phyloP scores from a whole-genome alignment of 192 early-diverging fungal genomes.

The Coemansia sp. region DNA sequence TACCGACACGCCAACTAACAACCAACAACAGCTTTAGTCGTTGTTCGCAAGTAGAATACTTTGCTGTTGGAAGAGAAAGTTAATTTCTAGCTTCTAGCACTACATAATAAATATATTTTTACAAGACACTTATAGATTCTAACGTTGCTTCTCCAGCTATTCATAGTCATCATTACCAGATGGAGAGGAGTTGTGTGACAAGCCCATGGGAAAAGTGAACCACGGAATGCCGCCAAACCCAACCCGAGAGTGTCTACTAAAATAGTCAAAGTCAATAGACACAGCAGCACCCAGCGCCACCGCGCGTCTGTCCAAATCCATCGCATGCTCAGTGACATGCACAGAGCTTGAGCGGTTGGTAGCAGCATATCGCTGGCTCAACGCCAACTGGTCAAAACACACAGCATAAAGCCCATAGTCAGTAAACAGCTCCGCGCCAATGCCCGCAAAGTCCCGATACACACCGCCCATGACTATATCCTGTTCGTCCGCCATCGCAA shows the following conservation, averaged over 20 bases:
- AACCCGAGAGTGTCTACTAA: constrained; percentile 65
- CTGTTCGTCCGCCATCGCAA: constrained; percentile 57
- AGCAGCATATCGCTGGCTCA: constrained; percentile 14
- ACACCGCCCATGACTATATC: constrained; percentile 58
- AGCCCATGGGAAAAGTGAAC: background rate
- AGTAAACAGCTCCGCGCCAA: constrained; percentile 75
- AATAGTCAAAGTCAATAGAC: constrained; percentile 88
- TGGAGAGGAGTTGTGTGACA: background rate
- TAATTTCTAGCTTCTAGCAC: too few relatives aligned
- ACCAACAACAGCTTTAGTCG: too few relatives aligned
- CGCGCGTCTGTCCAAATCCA: constrained; percentile 77
- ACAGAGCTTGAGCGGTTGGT: constrained; percentile 10
- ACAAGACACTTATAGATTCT: too few relatives aligned
- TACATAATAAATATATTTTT: too few relatives aligned
- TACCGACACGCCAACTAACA: too few relatives aligned
- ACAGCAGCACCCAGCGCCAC: constrained; percentile 78
- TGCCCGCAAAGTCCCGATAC: constrained; percentile 78
- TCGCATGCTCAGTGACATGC: constrained; percentile 42
- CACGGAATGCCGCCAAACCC: constrained; percentile 14
- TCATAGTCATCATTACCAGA: background rate
- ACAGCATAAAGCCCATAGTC: constrained; percentile 83
- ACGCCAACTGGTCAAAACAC: constrained; percentile 59
- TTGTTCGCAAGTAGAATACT: too few relatives aligned
- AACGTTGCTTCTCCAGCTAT: background rate
- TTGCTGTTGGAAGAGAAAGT: too few relatives aligned